phyloP scores from a whole-genome alignment of 495 filamentous ascomycete species.

The Penicillium robsamsonii region DNA sequence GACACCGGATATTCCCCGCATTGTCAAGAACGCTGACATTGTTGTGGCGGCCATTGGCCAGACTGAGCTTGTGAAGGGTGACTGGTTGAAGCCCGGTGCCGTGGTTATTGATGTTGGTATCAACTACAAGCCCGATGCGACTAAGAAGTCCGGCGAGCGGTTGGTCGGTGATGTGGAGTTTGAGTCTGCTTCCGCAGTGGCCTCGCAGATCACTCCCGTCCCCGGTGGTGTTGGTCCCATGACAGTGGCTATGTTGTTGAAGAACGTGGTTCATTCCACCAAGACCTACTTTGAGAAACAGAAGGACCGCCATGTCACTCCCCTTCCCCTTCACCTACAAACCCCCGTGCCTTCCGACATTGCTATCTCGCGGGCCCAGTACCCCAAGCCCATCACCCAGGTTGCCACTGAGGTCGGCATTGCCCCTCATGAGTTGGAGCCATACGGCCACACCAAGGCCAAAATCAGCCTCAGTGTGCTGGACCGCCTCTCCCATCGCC shows the following conservation, averaged over 20 bases:
- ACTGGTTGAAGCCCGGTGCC: conserved; percentile 89
- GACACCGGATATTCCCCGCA: conserved; percentile 66
- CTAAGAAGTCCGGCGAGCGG: conserved; percentile 87
- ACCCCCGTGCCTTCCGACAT: conserved; percentile 90
- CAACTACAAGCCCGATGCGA: conserved; percentile 91
- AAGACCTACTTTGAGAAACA: conserved; percentile 78
- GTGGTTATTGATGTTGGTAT: conserved; percentile 98
- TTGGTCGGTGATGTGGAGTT: conserved; percentile 97
- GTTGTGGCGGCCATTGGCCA: conserved; percentile 90
- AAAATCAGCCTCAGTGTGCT: conserved; percentile 84
- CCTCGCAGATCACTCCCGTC: conserved; percentile 94
- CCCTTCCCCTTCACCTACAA: conserved; percentile 72
- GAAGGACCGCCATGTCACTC: conserved; percentile 69
- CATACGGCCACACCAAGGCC: conserved; percentile 91
- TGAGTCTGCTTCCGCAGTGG: conserved; percentile 78
- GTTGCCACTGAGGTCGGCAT: conserved; percentile 88
- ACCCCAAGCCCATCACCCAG: conserved; percentile 81
- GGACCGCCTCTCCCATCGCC: conserved; percentile 79
- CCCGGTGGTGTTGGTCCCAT: conserved; percentile 97
- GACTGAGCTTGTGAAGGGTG: conserved; percentile 83
- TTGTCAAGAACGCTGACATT: conserved; percentile 83
- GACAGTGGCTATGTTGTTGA: conserved; percentile 94
- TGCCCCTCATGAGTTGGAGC: conserved; percentile 79
- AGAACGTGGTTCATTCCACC: conserved; percentile 87
- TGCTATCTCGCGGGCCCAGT: conserved; percentile 82